A percentile compares a stretch with the other conserved stretches of the same genome.
These are phyloP conservation scores for Primulina tabacum DNA, from an alignment of 257 asterid species.

Conservation along the genomic window DNA sequence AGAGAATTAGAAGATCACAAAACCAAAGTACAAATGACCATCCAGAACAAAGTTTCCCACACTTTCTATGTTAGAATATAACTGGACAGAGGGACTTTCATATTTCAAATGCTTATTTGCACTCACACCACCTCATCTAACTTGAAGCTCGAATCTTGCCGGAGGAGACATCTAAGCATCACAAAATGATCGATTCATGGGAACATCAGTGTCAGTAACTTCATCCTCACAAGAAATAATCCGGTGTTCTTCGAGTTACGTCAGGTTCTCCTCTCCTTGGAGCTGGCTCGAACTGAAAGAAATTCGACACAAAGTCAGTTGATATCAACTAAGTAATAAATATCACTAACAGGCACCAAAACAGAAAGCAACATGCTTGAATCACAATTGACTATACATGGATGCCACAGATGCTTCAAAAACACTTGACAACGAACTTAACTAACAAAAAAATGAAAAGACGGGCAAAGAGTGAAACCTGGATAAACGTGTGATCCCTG, in stretches of 20 bases:
- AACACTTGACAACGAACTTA: background rate
- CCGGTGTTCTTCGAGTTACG: slow-evolving; percentile 92
- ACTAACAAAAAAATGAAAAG: background rate
- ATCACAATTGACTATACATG: background rate
- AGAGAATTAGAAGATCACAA: slow-evolving; percentile 27
- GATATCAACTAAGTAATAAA: background rate
- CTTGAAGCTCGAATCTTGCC: slow-evolving; percentile 24
- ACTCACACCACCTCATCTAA: slow-evolving; percentile 31
- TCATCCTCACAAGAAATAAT: slow-evolving; percentile 77
- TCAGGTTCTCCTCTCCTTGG: slow-evolving; percentile 99
- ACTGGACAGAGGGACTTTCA: slow-evolving; percentile 35
- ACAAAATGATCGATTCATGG: slow-evolving; percentile 22
- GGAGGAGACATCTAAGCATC: slow-evolving; percentile 26
- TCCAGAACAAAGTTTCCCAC: slow-evolving; percentile 32
- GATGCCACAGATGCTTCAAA: background rate
- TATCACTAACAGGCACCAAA: background rate
- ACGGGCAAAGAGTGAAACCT: slow-evolving; percentile 42
- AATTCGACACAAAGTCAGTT: slow-evolving; percentile 7
- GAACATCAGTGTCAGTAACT: slow-evolving; percentile 23
- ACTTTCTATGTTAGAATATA: slow-evolving; percentile 40
- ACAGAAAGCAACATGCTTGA: background rate
- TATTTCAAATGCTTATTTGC: slow-evolving; percentile 35
- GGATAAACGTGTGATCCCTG: slow-evolving; percentile 81
- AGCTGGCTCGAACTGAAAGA: slow-evolving; percentile 88
- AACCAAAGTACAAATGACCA: slow-evolving; percentile 33